Conservation (phyloP, 169 alveolate species). For the Plasmodium adleri region DNA sequence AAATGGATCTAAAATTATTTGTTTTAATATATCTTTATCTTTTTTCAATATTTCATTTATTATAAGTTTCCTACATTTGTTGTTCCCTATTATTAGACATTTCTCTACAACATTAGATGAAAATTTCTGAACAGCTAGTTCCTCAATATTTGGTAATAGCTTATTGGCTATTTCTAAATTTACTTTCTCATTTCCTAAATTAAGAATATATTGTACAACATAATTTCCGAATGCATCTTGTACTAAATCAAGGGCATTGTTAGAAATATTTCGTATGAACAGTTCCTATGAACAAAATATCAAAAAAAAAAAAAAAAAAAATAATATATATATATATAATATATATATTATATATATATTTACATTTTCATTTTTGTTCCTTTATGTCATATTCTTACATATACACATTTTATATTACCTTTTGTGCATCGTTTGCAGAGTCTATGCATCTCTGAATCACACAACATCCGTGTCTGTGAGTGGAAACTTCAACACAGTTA, state of each 20-base stretch:
- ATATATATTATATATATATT: background rate
- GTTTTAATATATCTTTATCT: slow-evolving; percentile 79
- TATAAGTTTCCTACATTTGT: slow-evolving; percentile 76
- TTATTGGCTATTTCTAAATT: slow-evolving; percentile 83
- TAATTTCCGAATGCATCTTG: slow-evolving; percentile 96
- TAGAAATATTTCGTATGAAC: slow-evolving; percentile 85
- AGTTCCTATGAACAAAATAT: slow-evolving; percentile 20
- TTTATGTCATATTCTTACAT: no score
- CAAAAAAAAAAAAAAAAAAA: background rate
- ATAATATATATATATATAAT: background rate
- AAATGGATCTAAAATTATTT: slow-evolving; percentile 85
- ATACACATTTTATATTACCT: slow-evolving; percentile 13
- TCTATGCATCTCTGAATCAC: slow-evolving; percentile 95
- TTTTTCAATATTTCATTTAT: slow-evolving; percentile 82
- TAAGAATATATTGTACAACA: slow-evolving; percentile 93
- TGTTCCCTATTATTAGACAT: slow-evolving; percentile 82
- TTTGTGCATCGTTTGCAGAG: slow-evolving; percentile 87
- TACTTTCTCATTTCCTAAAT: slow-evolving; percentile 82
- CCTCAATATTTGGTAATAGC: slow-evolving; percentile 85
- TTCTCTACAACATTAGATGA: slow-evolving; percentile 95
- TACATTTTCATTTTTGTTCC: background rate
- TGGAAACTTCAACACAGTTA: slow-evolving; percentile 89
- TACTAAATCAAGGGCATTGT: slow-evolving; percentile 87
- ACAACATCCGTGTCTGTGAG: slow-evolving; percentile 96
- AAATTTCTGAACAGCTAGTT: slow-evolving; percentile 93